Conservation (phyloP, 768 basidiomycete species). For the Holtermanniella nyarrowii region DNA sequence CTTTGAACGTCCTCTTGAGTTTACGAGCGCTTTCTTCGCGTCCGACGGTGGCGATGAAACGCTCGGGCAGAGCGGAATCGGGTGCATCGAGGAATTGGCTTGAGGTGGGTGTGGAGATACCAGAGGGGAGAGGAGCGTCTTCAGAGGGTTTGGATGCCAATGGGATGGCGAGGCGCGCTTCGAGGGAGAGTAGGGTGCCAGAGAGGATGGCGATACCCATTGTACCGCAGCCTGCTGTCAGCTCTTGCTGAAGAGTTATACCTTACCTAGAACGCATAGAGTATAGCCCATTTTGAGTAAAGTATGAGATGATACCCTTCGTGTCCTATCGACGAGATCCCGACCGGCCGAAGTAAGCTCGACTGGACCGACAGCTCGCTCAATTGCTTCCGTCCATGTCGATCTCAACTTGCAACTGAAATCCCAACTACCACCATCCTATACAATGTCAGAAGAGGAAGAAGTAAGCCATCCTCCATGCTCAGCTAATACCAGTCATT, state of each 20-base stretch:
- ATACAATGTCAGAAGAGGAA: no score
- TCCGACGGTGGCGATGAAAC: slow-evolving; percentile 80
- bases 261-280: slow-evolving; percentile 68
- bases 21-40: slow-evolving; percentile 63
- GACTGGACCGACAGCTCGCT: no score
- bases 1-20: slow-evolving; percentile 54
- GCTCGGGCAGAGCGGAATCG: slow-evolving; percentile 63
- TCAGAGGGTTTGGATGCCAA: slow-evolving; percentile 29
- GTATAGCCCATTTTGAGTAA: slow-evolving; percentile 68
- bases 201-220: slow-evolving; percentile 96
- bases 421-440: no score
- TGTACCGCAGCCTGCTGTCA: slow-evolving; percentile 76
- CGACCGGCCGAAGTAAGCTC: neutral
- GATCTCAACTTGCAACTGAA: no score
- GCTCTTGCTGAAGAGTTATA: slow-evolving; percentile 3
- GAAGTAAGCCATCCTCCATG: no score
- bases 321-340: no score
- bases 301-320: no score
- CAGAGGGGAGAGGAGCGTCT: slow-evolving; percentile 41
- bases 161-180: slow-evolving; percentile 50
- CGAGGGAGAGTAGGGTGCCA: slow-evolving; percentile 76
- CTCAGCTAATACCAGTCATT: neutral
- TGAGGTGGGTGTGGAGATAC: slow-evolving; percentile 59
- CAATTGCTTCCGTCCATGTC: no score
- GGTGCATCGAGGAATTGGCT: slow-evolving; percentile 30